These are phyloP conservation scores for Heterobasidion parviporum DNA, from an alignment of 1,284 basidiomycete genomes.

Conservation along the genomic window DNA sequence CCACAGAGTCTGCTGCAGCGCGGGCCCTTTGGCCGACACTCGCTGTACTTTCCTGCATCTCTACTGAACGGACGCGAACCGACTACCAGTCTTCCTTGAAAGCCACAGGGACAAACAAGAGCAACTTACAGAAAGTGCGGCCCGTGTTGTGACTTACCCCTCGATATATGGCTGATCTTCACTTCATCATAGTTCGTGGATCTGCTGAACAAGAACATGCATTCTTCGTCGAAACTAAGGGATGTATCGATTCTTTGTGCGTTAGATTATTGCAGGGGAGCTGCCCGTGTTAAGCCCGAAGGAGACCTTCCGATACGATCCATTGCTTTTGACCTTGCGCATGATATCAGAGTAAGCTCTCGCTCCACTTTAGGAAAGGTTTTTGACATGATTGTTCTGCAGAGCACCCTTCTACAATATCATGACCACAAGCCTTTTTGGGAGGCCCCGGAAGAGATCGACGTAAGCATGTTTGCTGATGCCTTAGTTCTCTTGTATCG, in stretches of 20 bases:
- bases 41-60: constrained; percentile 69
- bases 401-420: constrained; percentile 34
- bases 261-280: constrained; percentile 78
- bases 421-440: constrained; percentile 56
- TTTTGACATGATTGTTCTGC: constrained; percentile 20
- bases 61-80: constrained; percentile 63
- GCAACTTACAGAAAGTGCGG: constrained; percentile 21
- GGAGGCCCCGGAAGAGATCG: constrained; percentile 63
- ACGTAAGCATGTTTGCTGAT: constrained; percentile 74
- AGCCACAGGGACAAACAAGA: constrained; percentile 14
- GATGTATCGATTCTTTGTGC: constrained; percentile 70
- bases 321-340: constrained; percentile 66
- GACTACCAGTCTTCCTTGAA: constrained; percentile 37
- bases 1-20: constrained; percentile 42
- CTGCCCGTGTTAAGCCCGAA: constrained; percentile 56
- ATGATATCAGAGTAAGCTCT: constrained; percentile 63
- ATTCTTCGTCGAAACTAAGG: constrained; percentile 41
- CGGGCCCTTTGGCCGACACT: constrained; percentile 78
- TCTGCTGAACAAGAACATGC: constrained; percentile 44
- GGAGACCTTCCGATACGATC: constrained; percentile 64
- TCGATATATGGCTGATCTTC: not conserved
- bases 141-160: not conserved
- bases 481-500: constrained; percentile 67
- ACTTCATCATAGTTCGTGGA: constrained; percentile 38
- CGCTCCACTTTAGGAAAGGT: not conserved